A percentile compares a stretch with the other conserved stretches of the same genome.
Conservation (phyloP, 2,329 filamentous ascomycete genomes). For the Xylariomycetidae sp. region DNA sequence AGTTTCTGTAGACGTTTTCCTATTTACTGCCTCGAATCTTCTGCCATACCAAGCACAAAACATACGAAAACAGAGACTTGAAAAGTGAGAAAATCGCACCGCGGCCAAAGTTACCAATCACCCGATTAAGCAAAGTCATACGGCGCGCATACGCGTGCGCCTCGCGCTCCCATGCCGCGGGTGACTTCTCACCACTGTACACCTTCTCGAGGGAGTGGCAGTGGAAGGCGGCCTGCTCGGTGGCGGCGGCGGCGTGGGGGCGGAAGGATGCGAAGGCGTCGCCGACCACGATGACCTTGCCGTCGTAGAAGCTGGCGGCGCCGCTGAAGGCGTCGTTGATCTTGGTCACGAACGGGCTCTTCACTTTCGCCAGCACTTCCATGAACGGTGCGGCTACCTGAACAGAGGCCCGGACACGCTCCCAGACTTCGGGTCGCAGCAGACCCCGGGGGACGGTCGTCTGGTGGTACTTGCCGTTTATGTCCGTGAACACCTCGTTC, state of each 20-base stretch:
- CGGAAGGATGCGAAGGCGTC: conserved; percentile 42
- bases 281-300: conserved; percentile 39
- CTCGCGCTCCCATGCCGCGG: conserved; percentile 29
- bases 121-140: conserved; percentile 12
- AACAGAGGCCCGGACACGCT: conserved; percentile 16
- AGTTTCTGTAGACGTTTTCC: no score
- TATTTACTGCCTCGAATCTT: neutral
- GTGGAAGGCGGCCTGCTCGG: conserved; percentile 42
- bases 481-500: conserved; percentile 38
- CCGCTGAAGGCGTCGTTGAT: conserved; percentile 37
- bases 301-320: conserved; percentile 32
- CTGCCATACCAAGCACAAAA: conserved; percentile 1
- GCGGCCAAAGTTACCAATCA: conserved; percentile 9
- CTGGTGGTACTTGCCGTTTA: conserved; percentile 31
- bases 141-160: conserved; percentile 4
- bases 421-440: conserved; percentile 33
- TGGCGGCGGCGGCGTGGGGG: conserved; percentile 41
- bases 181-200: conserved; percentile 30
- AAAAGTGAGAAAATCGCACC: conserved; percentile 7
- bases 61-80: conserved; percentile 2
- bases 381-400: conserved; percentile 34
- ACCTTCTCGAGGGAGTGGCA: conserved; percentile 34
- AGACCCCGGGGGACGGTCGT: conserved; percentile 39
- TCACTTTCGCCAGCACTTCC: conserved; percentile 34
- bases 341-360: conserved; percentile 39